These are phyloP conservation scores for Babesia ovis DNA, from an alignment of 169 alveolate genomes.

Conservation along the genomic window DNA sequence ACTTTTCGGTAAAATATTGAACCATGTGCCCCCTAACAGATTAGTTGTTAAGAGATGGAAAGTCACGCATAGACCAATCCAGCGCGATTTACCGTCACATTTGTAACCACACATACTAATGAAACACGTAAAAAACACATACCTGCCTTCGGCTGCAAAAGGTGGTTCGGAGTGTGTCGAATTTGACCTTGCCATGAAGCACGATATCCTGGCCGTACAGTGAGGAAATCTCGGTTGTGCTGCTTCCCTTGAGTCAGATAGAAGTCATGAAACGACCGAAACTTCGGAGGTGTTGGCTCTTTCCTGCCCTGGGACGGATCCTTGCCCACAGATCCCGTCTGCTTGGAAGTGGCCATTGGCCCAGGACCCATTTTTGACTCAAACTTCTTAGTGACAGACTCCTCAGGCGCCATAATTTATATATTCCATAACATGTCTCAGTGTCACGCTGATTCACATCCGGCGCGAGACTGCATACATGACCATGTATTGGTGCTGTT, in stretches of 20 bases:
- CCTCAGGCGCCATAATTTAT: neutral
- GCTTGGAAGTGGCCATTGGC: neutral
- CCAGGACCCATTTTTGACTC: neutral
- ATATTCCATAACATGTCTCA: neutral
- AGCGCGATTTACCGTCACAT: neutral
- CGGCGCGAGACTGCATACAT: neutral
- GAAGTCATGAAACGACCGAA: constrained; percentile 51
- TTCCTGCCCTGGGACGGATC: neutral
- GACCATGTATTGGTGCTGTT: neutral
- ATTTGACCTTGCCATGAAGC: neutral
- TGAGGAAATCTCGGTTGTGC: neutral
- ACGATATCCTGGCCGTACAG: neutral
- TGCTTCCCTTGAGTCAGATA: constrained; percentile 30
- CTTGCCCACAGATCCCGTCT: neutral
- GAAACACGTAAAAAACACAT: neutral
- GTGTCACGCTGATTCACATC: neutral
- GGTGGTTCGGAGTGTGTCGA: constrained; percentile 17
- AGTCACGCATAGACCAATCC: too few species aligned
- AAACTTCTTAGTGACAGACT: neutral
- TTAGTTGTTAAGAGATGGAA: too few species aligned
- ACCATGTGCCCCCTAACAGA: too few species aligned
- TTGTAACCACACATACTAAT: neutral
- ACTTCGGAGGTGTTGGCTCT: constrained; percentile 25
- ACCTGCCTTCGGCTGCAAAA: constrained; percentile 1
- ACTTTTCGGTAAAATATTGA: too few species aligned